Percentiles rank a stretch among this genome's conserved stretches.
Evolutionary conservation across 345 rosid species (phyloP).

Genomic region (Salix koriyanagi): DNA sequence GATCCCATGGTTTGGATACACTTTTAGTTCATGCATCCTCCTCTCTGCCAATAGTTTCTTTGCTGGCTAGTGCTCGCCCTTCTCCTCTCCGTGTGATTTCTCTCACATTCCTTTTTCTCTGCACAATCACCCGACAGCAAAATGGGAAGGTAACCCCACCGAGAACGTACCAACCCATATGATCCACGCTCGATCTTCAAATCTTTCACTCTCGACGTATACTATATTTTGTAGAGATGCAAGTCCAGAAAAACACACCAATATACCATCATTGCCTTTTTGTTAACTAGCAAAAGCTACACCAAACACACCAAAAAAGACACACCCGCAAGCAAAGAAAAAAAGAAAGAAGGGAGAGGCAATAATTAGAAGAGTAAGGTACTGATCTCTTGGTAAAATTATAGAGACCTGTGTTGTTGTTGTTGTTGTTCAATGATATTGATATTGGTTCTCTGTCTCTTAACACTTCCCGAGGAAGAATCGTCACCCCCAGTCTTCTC

Average conservation of each 20-base stretch:
- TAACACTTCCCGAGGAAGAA: conserved; percentile 68
- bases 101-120: not conserved
- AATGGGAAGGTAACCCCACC: not conserved
- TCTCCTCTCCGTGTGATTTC: not conserved
- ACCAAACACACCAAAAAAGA: conserved; percentile 6
- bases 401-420: conserved; percentile 51
- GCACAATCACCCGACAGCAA: not conserved
- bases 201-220: not conserved
- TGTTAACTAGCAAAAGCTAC: not conserved
- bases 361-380: not conserved
- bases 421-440: conserved; percentile 49
- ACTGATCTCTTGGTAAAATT: conserved; percentile 16
- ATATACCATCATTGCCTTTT: conserved; percentile 16
- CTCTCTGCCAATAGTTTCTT: not conserved
- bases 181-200: not conserved
- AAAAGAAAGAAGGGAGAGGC: not conserved
- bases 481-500: conserved; percentile 73
- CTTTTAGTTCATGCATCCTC: not conserved
- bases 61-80: not conserved
- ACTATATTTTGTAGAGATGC: conserved; percentile 1
- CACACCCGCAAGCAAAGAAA: conserved; percentile 13
- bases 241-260: conserved; percentile 3
- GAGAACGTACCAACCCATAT: conserved; percentile 2
- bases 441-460: conserved; percentile 73
- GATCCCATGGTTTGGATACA: not conserved